phyloP scores from a whole-genome alignment of 306 rosid species.

The Hippophae gyantsensis region DNA sequence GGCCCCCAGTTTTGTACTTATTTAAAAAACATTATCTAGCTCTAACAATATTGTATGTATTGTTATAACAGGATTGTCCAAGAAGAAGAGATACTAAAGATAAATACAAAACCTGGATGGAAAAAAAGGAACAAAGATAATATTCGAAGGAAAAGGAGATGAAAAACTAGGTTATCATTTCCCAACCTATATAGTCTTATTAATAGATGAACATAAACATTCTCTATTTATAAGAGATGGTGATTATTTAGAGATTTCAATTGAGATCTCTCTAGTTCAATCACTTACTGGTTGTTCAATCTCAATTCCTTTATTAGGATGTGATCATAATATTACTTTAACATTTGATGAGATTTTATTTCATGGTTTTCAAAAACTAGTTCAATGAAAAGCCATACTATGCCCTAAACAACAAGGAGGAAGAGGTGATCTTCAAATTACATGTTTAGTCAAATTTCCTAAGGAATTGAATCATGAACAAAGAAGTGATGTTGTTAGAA shows the following conservation, averaged over 20 bases:
- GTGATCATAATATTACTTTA: constrained; percentile 40
- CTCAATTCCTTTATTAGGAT: constrained; percentile 65
- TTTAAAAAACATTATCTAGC: too few relatives aligned
- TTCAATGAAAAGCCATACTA: constrained; percentile 78
- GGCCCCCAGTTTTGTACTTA: too few relatives aligned
- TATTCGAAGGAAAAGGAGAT: constrained; percentile 80
- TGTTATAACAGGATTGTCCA: constrained; percentile 37
- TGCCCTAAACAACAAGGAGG: constrained; percentile 29
- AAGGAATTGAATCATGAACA: constrained; percentile 39
- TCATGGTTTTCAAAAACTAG: constrained; percentile 59
- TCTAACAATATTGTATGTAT: neutral
- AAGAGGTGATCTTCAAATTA: constrained; percentile 71
- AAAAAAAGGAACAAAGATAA: constrained; percentile 71
- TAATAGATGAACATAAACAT: constrained; percentile 61
- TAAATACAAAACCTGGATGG: constrained; percentile 84
- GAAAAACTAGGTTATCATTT: constrained; percentile 74
- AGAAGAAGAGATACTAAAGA: constrained; percentile 54
- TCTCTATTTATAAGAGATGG: constrained; percentile 54
- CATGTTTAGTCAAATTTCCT: constrained; percentile 55
- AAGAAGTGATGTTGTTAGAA: constrained; percentile 43
- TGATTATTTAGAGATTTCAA: constrained; percentile 51
- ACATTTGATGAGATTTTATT: constrained; percentile 48
- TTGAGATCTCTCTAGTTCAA: constrained; percentile 57
- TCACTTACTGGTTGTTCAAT: constrained; percentile 78
- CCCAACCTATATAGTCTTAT: constrained; percentile 64